Conservation (phyloP, 495 filamentous ascomycete genomes). For the Xylaria cubensis region DNA sequence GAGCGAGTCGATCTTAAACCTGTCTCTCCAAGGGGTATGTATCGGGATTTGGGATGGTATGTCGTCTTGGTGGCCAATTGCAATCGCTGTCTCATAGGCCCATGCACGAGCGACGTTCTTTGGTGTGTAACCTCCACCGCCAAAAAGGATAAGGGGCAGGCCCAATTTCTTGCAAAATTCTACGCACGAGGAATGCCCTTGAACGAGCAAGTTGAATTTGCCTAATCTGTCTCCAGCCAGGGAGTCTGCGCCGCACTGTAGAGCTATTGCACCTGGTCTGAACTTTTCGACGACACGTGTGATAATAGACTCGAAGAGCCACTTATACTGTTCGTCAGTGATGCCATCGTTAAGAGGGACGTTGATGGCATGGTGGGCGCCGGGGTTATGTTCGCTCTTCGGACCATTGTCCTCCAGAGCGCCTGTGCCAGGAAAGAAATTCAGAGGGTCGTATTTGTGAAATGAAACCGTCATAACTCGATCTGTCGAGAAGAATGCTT, state of each 20-base stretch:
- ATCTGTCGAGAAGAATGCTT: slow-evolving; percentile 95
- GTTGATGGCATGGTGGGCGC: slow-evolving; percentile 94
- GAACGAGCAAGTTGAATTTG: slow-evolving; percentile 95
- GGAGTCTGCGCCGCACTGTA: slow-evolving; percentile 96
- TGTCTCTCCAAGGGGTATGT: slow-evolving; percentile 76
- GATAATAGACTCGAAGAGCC: slow-evolving; percentile 83
- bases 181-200: slow-evolving; percentile 90
- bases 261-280: slow-evolving; percentile 83
- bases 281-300: slow-evolving; percentile 76
- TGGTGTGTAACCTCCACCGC: slow-evolving; percentile 96
- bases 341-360: slow-evolving; percentile 95
- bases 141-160: slow-evolving; percentile 85
- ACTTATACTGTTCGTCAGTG: slow-evolving; percentile 87
- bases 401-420: slow-evolving; percentile 90
- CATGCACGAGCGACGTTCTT: slow-evolving; percentile 95
- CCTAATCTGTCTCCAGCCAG: slow-evolving; percentile 92
- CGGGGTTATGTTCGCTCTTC: slow-evolving; percentile 80
- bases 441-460: slow-evolving; percentile 88
- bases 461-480: slow-evolving; percentile 96
- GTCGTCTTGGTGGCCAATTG: slow-evolving; percentile 72
- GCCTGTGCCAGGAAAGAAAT: slow-evolving; percentile 96
- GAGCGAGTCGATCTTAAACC: slow-evolving; percentile 83
- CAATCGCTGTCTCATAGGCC: slow-evolving; percentile 94
- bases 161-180: slow-evolving; percentile 79
- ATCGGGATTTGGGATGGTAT: slow-evolving; percentile 76